phyloP scores from a whole-genome alignment of 176 grass and related monocot genomes.

The Triticum turgidum region DNA sequence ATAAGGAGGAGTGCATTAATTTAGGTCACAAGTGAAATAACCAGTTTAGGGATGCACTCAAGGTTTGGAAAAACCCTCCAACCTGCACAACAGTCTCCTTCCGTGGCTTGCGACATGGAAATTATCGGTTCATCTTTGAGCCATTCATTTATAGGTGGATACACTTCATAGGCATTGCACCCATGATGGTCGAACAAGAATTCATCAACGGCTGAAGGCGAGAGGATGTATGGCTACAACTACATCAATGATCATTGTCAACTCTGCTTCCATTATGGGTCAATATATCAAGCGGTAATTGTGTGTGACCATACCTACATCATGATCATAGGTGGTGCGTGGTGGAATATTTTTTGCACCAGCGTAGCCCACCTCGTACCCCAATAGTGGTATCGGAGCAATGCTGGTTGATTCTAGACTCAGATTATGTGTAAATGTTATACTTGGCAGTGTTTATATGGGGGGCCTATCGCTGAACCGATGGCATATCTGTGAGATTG shows the following conservation, averaged over 20 bases:
- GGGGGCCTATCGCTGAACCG: neutral
- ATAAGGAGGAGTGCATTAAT: neutral
- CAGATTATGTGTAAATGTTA: neutral
- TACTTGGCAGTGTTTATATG: neutral
- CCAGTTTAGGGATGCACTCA: neutral
- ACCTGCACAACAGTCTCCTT: neutral
- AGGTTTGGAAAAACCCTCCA: neutral
- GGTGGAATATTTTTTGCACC: neutral
- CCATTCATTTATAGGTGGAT: neutral
- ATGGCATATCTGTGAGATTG: neutral
- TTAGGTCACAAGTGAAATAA: neutral
- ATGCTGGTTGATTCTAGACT: neutral
- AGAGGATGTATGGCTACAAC: neutral
- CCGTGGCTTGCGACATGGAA: neutral
- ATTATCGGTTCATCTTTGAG: neutral
- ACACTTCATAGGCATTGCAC: neutral
- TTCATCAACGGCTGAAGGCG: neutral
- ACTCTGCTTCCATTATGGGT: neutral
- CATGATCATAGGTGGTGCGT: neutral
- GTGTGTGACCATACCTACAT: neutral
- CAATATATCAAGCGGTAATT: neutral
- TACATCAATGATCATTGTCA: neutral
- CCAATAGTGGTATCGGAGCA: neutral
- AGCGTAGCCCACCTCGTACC: neutral
- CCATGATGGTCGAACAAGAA: neutral